Base-by-base conservation (phyloP, 208 protist genomes). In the Leishmania martiniquensis region DNA sequence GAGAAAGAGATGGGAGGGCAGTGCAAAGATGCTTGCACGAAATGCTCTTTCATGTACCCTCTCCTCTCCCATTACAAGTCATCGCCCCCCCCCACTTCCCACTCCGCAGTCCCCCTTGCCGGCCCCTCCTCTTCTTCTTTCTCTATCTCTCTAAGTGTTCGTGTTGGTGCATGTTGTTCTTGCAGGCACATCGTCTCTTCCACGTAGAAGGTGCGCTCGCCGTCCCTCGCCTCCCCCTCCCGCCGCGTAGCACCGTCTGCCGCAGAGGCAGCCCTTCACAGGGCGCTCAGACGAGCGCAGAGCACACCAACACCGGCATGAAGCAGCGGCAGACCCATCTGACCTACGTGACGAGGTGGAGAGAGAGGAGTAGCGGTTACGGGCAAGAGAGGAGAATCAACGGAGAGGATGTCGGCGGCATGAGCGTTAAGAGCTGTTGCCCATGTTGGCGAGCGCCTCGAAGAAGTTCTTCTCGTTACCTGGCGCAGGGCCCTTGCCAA, bases 391-490 rank as follows among this genome's bases (percentile, higher is more conserved):
- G 39, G 42, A 68, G 39, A n/a, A 68, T 72, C 42, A n/a, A 29
- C 25, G 22, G 77, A 12, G 72, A 15, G 10, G 32, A 54, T 42
- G 67, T n/a, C 67, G 65, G 57, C 12, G 42, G 67, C 49, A 44
- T 42, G 32, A 7, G 10, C 45, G 54, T 59, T 77, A 77, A 65
- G 45, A 65, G 39, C 59, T 80, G 55, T 77, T 79, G n/a, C 83
- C 73, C 6, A 80, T 54, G 39, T 85, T 84, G 13, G 90, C 87
- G 47, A 97, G 75, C 10, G 89, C 89, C 63, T 88, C 81, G 75
- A 95, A 97, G 81, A 95, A 97, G 13, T 82, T 91, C 54, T 82
- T 88, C 76, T 95, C 91, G 72, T 95, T 92, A 32, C 93, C 93
- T 22, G 90, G 91, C n/a, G 93, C 86, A 17, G 93, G 93, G 39